Base-by-base conservation (phyloP, 805 yeast species). In the Hanseniaspora thailandica region DNA sequence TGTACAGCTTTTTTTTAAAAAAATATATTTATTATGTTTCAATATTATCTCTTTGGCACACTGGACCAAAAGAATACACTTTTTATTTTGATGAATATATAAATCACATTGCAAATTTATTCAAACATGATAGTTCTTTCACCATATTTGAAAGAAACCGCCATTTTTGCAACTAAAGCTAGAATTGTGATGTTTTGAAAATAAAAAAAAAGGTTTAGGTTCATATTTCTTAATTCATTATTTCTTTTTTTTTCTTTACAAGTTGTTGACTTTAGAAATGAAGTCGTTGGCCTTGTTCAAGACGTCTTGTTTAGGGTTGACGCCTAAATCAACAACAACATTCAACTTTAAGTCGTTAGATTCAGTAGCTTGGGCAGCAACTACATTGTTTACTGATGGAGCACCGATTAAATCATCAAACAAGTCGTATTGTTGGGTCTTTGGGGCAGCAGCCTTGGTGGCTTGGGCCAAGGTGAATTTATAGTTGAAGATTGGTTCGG, bases 401-500 rank as follows among this genome's bases (percentile, higher is more conserved):
- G 30, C 25, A 25, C 39, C 33, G 12, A 47, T 39, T 9, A 47
- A 30, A 5, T 47, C 52, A 35, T 47, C 52, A 22, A 47, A 47
- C 17, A 39, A 39, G 31, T 47, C 51, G 30, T 25, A 26, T 26
- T 47, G 30, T 31, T 31, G 20, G 26, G 30, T 33, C 20, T 46
- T 34, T 17, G 23, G 30, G 26, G 23, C 33, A 36, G 23, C 33
- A 17, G 30, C 38, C 8, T 19, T 22, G n/a, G 28, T 33, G 35
- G 20, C 28, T 25, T 40, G 17, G 15, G 31, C 15, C 35, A 47
- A 47, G 17, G 51, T 35, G 44, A 39, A 47, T 15, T 48, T 39
- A 34, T 57, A 60, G 22, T 56, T 44, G 54, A 66, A 66, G 47
- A 68, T 59, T 43, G 67, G 60, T 25, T 60, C 49, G 6, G 49